Base-by-base conservation (phyloP, 345 rosid species). In the Salix dunnii region DNA sequence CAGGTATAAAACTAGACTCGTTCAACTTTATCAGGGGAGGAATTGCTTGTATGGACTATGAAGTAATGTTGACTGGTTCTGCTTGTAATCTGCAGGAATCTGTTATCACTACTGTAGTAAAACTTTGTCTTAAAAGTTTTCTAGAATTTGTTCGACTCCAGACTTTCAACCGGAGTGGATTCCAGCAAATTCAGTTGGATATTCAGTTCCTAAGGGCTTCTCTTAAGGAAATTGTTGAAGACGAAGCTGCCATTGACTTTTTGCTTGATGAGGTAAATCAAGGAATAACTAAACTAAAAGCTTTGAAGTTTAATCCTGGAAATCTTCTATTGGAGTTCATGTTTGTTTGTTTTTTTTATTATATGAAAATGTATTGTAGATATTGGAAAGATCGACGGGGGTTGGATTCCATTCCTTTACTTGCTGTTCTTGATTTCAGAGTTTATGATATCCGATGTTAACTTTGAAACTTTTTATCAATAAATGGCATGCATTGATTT, bases 131-230 rank as follows among this genome's bases (percentile, higher is more conserved):
- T 35, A 96, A 92, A 86, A 96, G 98, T 84, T 82, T 94, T 78
- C 97, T 87, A 91, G 98, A 96, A 87, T 92, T 88, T 85, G 98
- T 91, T 25, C 86, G 99, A 43, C 92, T 96, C 46, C 95, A 92
- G 81, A 94, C 99, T 49, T 90, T 94, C 80, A 94, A 94, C 79
- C 83, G 98, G 63, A 92, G 98, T 75, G 99, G 99, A 73, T 94
- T 96, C 84, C 99, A 96, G 85, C 99, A 96, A 83, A 96, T 94
- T 82, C 99, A 93, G 84, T 76, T 96, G 82, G 99, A 96, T 84
- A 86, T 96, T 84, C 99, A 92, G 80, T 96, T 91, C 85, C 82
- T 96, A 60, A 88, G 97, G 87, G 79, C 78, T 72, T 92, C 96
- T 25, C 70, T 92, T 27, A 92, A 85, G 79, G 97, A 94, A 75